Evolutionary conservation across 169 alveolate species (phyloP).

Genomic region (Plasmodium sp.): DNA sequence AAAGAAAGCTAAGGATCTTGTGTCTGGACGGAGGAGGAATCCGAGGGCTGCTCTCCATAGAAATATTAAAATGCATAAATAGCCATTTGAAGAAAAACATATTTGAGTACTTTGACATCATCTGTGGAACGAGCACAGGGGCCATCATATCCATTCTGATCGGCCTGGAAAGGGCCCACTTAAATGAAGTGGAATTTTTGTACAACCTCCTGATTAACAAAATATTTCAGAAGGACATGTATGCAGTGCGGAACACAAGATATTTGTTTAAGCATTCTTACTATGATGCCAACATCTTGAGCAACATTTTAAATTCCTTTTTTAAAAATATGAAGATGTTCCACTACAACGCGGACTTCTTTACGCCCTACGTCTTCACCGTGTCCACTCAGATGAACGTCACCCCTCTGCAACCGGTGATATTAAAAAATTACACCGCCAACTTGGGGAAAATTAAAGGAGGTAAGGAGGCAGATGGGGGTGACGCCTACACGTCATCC

Average conservation of each 20-base stretch:
- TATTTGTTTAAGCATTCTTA: constrained; percentile 84
- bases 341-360: constrained; percentile 87
- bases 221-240: constrained; percentile 84
- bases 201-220: constrained; percentile 84
- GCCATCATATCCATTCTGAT: constrained; percentile 86
- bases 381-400: constrained; percentile 83
- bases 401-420: constrained; percentile 83
- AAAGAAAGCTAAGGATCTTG: constrained; percentile 83
- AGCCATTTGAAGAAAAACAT: constrained; percentile 78
- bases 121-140: constrained; percentile 92
- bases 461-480: neutral
- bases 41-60: constrained; percentile 88
- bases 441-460: constrained; percentile 20
- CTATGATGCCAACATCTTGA: constrained; percentile 84
- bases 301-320: constrained; percentile 74
- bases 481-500: neutral
- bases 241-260: constrained; percentile 83
- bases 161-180: constrained; percentile 85
- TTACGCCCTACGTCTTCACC: constrained; percentile 86
- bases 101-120: constrained; percentile 87
- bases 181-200: constrained; percentile 79
- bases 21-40: constrained; percentile 91
- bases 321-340: constrained; percentile 84
- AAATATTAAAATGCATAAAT: constrained; percentile 79
- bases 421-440: constrained; percentile 82